These are phyloP conservation scores for Oropetium thomaeum DNA, from an alignment of 176 grass and related monocot species.

Conservation along the genomic window DNA sequence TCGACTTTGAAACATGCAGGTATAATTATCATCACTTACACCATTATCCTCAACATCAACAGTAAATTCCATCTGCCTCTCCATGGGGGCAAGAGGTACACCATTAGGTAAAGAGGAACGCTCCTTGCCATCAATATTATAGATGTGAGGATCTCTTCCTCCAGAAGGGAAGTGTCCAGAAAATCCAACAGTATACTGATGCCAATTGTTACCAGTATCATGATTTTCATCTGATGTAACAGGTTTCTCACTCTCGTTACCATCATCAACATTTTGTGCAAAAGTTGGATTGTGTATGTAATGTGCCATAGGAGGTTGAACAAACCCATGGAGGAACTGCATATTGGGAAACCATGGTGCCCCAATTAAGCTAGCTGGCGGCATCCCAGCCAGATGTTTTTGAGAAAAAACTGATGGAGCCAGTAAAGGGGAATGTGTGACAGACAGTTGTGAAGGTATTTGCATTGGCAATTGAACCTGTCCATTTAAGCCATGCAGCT, in stretches of 20 bases:
- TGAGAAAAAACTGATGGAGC: constrained; percentile 48
- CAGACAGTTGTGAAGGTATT: constrained; percentile 51
- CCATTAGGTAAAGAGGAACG: constrained; percentile 37
- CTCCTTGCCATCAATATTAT: constrained; percentile 47
- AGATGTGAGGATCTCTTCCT: constrained; percentile 46
- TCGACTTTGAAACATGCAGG: constrained; percentile 51
- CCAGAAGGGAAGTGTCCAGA: constrained; percentile 45
- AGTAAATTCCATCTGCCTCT: constrained; percentile 41
- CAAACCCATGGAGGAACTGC: constrained; percentile 57
- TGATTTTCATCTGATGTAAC: constrained; percentile 30
- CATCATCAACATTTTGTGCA: constrained; percentile 44
- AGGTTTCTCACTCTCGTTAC: constrained; percentile 41
- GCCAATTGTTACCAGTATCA: constrained; percentile 40
- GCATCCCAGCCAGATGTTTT: constrained; percentile 57
- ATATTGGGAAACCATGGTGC: constrained; percentile 56
- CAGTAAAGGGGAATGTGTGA: constrained; percentile 43
- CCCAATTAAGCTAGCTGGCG: constrained; percentile 54
- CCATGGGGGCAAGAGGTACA: constrained; percentile 34
- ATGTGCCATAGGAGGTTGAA: constrained; percentile 51
- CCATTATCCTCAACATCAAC: constrained; percentile 40
- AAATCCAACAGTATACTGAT: constrained; percentile 45
- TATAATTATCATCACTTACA: constrained; percentile 44
- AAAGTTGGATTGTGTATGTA: constrained; percentile 49
- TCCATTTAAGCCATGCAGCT: constrained; percentile 74
- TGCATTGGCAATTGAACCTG: constrained; percentile 64